A percentile compares a stretch with the other conserved stretches of the same genome.
phyloP scores from a whole-genome alignment of 1,284 basidiomycete species.

The Mixia osmundae region DNA sequence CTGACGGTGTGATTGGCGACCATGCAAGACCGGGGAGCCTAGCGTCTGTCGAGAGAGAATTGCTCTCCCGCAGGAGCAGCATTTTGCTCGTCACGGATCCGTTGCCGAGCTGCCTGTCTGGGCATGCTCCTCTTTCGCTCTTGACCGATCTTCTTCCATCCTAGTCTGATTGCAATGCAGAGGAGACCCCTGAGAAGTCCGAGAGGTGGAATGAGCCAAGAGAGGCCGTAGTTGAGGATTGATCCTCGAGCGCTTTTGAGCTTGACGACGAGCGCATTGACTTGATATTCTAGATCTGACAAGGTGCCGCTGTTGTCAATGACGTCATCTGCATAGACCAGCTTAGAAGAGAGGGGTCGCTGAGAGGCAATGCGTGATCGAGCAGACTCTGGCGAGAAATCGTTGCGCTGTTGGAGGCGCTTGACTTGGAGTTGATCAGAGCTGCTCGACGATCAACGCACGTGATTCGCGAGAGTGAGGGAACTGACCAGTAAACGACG shows the following conservation, averaged over 20 bases:
- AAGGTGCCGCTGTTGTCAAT: slow-evolving; percentile 67
- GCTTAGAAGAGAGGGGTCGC: slow-evolving; percentile 51
- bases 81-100: too few species aligned
- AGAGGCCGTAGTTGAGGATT: slow-evolving; percentile 41
- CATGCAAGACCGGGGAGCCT: too few species aligned
- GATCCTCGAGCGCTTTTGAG: slow-evolving; percentile 34
- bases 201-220: slow-evolving; percentile 60
- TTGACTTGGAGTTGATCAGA: slow-evolving; percentile 51
- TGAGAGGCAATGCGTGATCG: slow-evolving; percentile 51
- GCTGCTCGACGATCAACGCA: slow-evolving; percentile 23
- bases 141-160: slow-evolving; percentile 13
- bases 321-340: slow-evolving; percentile 59
- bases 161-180: slow-evolving; percentile 16
- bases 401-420: slow-evolving; percentile 47
- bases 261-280: slow-evolving; percentile 37
- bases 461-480: too few species aligned
- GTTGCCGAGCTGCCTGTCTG: neutral
- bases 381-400: slow-evolving; percentile 25
- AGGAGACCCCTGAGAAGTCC: slow-evolving; percentile 28
- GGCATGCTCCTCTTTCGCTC: slow-evolving; percentile 2
- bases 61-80: too few species aligned
- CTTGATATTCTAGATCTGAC: slow-evolving; percentile 42
- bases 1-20: too few species aligned
- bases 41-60: too few species aligned
- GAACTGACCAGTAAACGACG: slow-evolving; percentile 66